phyloP scores from a whole-genome alignment of 179 eudicot species.

The Corrigiola litoralis region DNA sequence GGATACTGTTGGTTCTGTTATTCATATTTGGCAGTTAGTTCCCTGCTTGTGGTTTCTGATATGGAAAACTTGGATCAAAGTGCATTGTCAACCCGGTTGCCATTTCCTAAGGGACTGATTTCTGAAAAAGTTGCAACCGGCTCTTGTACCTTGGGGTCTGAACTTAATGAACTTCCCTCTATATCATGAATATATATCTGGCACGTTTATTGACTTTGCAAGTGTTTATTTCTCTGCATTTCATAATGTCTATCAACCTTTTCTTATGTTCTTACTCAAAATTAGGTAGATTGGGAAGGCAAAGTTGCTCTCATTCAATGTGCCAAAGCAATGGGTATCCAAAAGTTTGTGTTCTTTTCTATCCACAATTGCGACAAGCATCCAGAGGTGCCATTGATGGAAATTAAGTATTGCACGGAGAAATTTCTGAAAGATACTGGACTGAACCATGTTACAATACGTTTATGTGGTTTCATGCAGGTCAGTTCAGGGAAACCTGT shows the following conservation, averaged over 20 bases:
- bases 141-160: background rate
- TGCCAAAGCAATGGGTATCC: slow-evolving; percentile 99
- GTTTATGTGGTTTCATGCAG: slow-evolving; percentile 81
- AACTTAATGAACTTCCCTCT: background rate
- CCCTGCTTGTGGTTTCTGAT: background rate
- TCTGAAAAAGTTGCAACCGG: background rate
- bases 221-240: background rate
- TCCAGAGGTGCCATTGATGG: slow-evolving; percentile 99
- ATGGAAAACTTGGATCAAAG: background rate
- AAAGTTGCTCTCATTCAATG: slow-evolving; percentile 98
- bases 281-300: slow-evolving; percentile 99
- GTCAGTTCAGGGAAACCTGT: slow-evolving; percentile 3
- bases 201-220: background rate
- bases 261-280: slow-evolving; percentile 29
- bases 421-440: slow-evolving; percentile 89
- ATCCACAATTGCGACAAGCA: slow-evolving; percentile 99
- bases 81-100: background rate
- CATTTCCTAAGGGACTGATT: background rate
- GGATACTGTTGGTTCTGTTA: too few relatives aligned
- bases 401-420: slow-evolving; percentile 96
- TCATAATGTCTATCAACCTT: slow-evolving; percentile 1
- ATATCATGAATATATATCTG: background rate
- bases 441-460: slow-evolving; percentile 66
- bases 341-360: slow-evolving; percentile 84
- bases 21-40: background rate